Evolutionary conservation across 371 early-diverging fungal species (phyloP).

Genomic region (Blastocladiella emersonii): DNA sequence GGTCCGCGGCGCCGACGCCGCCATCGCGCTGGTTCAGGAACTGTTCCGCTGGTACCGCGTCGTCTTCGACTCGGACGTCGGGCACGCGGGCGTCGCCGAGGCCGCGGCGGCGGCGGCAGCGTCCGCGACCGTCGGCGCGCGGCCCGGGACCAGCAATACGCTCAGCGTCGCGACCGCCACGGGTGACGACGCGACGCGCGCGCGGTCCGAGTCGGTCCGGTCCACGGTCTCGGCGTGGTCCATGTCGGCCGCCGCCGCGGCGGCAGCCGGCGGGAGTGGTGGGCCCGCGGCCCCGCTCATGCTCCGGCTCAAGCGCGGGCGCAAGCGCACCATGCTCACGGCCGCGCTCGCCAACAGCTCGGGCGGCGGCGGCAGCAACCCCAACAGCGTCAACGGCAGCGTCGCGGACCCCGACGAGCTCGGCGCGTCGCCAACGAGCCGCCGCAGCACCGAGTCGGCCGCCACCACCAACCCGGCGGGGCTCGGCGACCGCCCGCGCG

Average conservation of each 20-base stretch:
- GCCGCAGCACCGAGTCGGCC: too few species aligned
- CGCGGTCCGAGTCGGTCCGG: neutral
- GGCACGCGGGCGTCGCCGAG: neutral
- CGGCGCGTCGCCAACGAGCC: too few species aligned
- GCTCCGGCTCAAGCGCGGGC: neutral
- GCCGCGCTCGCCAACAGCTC: neutral
- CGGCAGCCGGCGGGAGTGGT: too few species aligned
- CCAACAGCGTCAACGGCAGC: neutral
- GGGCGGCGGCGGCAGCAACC: neutral
- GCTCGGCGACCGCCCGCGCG: too few species aligned
- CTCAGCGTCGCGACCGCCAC: neutral
- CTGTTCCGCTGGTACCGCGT: constrained; percentile 4
- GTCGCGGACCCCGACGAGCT: neutral
- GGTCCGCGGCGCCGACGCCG: neutral
- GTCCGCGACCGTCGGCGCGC: too few species aligned
- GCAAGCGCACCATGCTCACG: constrained; percentile 1
- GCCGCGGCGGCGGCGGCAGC: neutral
- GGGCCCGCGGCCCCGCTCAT: neutral
- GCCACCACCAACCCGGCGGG: too few species aligned
- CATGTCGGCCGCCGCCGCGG: neutral
- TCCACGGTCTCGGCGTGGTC: neutral
- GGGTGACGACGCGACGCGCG: neutral
- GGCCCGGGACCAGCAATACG: too few species aligned
- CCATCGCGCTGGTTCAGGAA: neutral
- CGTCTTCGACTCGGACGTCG: neutral